Evolutionary conservation across 306 rosid genomes (phyloP).

Genomic region (Prunus kanzakura): DNA sequence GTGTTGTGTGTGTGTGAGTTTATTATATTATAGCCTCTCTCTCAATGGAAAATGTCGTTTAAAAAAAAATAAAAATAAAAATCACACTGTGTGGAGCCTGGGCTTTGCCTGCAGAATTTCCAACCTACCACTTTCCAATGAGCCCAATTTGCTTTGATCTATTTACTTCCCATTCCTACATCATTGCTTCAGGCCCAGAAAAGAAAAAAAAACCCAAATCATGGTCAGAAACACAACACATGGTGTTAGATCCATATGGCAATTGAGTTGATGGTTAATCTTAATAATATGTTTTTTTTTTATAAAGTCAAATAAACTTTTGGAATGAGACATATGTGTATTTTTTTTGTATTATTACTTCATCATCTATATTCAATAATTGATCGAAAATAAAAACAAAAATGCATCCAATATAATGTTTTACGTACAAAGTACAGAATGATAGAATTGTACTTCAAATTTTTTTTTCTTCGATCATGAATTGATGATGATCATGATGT

Average conservation of each 20-base stretch:
- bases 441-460: not conserved
- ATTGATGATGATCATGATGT: not conserved
- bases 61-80: too few species aligned
- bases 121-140: not conserved
- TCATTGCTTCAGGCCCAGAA: not conserved
- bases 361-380: not conserved
- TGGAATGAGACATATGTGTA: not conserved
- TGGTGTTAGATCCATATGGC: not conserved
- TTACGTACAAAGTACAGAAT: not conserved
- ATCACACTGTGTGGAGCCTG: not conserved
- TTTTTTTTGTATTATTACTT: not conserved
- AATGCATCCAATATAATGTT: not conserved
- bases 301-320: not conserved
- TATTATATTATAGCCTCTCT: too few species aligned
- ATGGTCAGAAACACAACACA: not conserved
- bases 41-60: too few species aligned
- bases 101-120: not conserved
- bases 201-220: not conserved
- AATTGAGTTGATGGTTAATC: too few species aligned
- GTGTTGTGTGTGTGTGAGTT: too few species aligned
- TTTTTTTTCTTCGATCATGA: not conserved
- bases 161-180: not conserved
- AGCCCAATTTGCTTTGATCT: not conserved
- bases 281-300: too few species aligned
- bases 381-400: not conserved